phyloP scores from a whole-genome alignment of 1,139 yeast genomes.

The Candida tetrigidarum region DNA sequence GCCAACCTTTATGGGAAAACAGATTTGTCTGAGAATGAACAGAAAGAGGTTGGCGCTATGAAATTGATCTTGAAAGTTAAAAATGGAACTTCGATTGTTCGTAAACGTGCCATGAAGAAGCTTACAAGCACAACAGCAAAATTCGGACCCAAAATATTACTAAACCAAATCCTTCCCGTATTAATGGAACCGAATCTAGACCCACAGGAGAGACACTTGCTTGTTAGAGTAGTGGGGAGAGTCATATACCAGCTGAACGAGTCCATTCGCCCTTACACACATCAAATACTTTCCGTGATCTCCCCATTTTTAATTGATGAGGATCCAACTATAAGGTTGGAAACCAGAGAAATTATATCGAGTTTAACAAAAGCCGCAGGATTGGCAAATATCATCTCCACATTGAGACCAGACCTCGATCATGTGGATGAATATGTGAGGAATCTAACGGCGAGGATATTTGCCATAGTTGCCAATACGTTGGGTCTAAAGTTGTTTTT shows the following conservation, averaged over 20 bases:
- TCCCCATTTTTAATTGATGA: slow-evolving; percentile 85
- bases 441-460: slow-evolving; percentile 73
- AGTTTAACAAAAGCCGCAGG: slow-evolving; percentile 85
- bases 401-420: slow-evolving; percentile 82
- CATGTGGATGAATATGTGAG: slow-evolving; percentile 83
- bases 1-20: slow-evolving; percentile 39
- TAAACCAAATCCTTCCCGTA: slow-evolving; percentile 73
- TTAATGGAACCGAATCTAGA: slow-evolving; percentile 73
- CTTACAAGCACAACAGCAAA: slow-evolving; percentile 65
- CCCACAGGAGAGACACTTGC: slow-evolving; percentile 82
- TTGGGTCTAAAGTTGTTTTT: slow-evolving; percentile 72
- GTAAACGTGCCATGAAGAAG: slow-evolving; percentile 74
- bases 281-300: slow-evolving; percentile 70
- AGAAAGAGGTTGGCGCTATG: slow-evolving; percentile 65
- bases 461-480: slow-evolving; percentile 86
- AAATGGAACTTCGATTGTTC: slow-evolving; percentile 69
- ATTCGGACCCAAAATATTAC: slow-evolving; percentile 72
- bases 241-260: slow-evolving; percentile 68
- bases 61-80: slow-evolving; percentile 69
- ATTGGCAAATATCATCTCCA: slow-evolving; percentile 72
- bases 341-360: slow-evolving; percentile 80
- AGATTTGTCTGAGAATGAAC: slow-evolving; percentile 51
- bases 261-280: slow-evolving; percentile 72
- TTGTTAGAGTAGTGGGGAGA: slow-evolving; percentile 77
- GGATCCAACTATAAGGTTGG: slow-evolving; percentile 70